Evolutionary conservation across 2,329 filamentous ascomycete species (phyloP), one percentile per base, ranked within the genome.

Genomic region (Arthrobotrys pseudoclavata): DNA sequence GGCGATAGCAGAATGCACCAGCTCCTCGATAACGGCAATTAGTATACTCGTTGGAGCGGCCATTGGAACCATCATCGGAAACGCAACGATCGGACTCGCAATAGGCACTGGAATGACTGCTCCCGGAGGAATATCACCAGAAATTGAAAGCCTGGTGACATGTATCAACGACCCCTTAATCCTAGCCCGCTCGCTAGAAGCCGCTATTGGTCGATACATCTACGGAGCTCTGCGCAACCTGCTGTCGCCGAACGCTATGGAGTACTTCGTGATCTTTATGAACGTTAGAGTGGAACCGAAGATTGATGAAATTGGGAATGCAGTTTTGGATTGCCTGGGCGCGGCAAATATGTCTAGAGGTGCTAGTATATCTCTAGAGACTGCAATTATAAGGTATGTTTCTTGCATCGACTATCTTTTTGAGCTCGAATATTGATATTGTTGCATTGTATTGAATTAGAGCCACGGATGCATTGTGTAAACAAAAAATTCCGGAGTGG

Each of bases 81-180:
- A 42, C n/a, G 1, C 31, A 42, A 42, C 18, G 34, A 42, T 60
- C 7, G 55, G 55, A 12, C 18, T 60, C 3, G 34, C 55, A n/a
- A 60, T 60, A 24, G 55, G 55, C 2, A 26, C 31, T 4, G 55
- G 55, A 5, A 12, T 60, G 4, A 10, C 55, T 1, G 55, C 55
- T 60, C 55, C 55, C 0, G 55, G 55, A 9, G 55, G 34, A 0
- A 60, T 60, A 60, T 42, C 34, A 13, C 20, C 55, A 9, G 55
- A 60, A n/a, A 42, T 60, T 18, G 55, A 60, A 42, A 60, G 20
- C 20, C 26, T 60, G 13, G 22, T 18, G 22, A 40, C 55, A 6
- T 60, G 55, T 34, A 60, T 60, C 12, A 60, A 34, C 20, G 55
- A 60, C 20, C 55, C 55, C 2, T 20, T 60, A 0, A 42, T 60